Percentiles rank a stretch among this genome's conserved stretches.
Conservation (phyloP, 768 basidiomycete species). For the Collybiopsis luxurians region DNA sequence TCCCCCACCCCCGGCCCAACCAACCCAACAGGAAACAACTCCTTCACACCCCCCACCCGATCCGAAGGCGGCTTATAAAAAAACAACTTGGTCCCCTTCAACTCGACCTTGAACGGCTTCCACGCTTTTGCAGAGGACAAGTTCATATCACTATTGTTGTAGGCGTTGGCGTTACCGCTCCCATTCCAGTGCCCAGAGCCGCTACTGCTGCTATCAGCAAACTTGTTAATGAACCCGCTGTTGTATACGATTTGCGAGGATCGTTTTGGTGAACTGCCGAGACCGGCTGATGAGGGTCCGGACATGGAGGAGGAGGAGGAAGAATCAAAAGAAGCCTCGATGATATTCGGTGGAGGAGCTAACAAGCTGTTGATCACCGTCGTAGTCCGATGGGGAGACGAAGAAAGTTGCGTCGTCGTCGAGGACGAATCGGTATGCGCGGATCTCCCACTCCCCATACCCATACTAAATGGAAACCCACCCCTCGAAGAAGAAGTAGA, state of each 20-base stretch:
- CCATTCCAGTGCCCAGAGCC: no score
- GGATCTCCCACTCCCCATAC: no score
- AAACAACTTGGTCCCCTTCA: slow-evolving; percentile 82
- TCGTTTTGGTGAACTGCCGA: slow-evolving; percentile 43
- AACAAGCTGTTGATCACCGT: no score
- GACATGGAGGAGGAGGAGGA: no score
- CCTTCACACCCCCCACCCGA: slow-evolving; percentile 58
- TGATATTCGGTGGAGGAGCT: slow-evolving; percentile 48
- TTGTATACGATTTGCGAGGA: slow-evolving; percentile 79
- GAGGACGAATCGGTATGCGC: no score
- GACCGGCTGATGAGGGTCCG: no score
- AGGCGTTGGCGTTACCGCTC: slow-evolving; percentile 30
- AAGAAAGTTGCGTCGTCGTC: no score
- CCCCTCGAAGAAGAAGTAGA: not conserved
- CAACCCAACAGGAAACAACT: slow-evolving; percentile 69
- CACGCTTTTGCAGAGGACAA: slow-evolving; percentile 61
- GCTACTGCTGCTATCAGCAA: no score
- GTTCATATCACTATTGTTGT: slow-evolving; percentile 29
- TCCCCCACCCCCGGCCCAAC: slow-evolving; percentile 31
- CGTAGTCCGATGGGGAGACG: slow-evolving; percentile 19
- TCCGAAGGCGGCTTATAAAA: slow-evolving; percentile 86
- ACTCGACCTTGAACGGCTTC: slow-evolving; percentile 83
- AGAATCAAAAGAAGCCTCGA: slow-evolving; percentile 37
- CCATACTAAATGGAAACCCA: not conserved
- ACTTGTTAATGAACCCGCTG: slow-evolving; percentile 73